Evolutionary conservation across 805 yeast genomes (phyloP), one percentile per base, ranked within the genome.

Genomic region (Starmera quercuum): DNA sequence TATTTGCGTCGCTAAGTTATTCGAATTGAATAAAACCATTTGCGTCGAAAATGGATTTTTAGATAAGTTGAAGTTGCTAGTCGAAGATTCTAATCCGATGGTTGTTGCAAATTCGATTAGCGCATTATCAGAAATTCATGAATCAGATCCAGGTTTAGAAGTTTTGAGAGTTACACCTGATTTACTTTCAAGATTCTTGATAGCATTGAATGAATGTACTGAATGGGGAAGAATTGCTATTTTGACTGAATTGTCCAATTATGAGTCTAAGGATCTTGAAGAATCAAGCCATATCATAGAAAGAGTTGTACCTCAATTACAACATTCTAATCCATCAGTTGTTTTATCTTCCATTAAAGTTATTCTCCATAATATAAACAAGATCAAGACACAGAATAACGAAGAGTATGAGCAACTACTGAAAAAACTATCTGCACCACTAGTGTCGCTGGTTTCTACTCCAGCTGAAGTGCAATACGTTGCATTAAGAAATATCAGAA

Each of bases 151-250:
- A 7, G 66, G 64, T 32, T 68, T 72, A 14, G 48, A 70, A 20
- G 68, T 70, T 20, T 56, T 75, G 39, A 56, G 56, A 14, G 61
- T 71, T 38, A 44, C 63, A 4, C 53, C 56, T 6, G 51, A 58
- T 5, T 51, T 73, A 65, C 35, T 78, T 33, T 66, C 71, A 36
- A 83, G 78, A 54, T 70, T 92, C 40, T 64, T 92, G 40, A 66
- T 78, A 45, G 95, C 96, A 11, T 66, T 92, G 44, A 90, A 90
- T 57, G 99, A 92, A 61, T 90, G 97, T 61, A 88, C 97, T 0
- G 99, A 92, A 62, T 92, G 99, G 99, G 98, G 98, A 9, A 73
- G 98, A 51, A 83, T 92, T 44, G 75, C 97, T 2, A 83, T 92
- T 29, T 66, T 92, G 38, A 75, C 83, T 1, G 87, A 95, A 2